Conservation (phyloP, 805 yeast genomes). For the Babjeviella inositovora region DNA sequence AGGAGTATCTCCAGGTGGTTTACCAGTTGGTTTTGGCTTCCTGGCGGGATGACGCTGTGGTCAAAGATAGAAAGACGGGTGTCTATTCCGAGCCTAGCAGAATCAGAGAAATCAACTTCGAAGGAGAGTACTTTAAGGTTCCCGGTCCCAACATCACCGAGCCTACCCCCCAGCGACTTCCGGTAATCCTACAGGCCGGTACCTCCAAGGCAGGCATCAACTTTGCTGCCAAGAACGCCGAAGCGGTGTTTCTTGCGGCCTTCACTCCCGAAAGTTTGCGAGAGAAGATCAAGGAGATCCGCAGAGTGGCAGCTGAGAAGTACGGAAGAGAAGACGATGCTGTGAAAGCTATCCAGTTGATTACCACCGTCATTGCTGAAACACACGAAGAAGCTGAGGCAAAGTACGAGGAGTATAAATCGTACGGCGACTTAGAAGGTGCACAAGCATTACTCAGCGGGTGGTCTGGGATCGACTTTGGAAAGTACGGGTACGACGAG, state of each 20-base stretch:
- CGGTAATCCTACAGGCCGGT: conserved; percentile 27
- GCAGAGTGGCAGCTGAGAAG: conserved; percentile 12
- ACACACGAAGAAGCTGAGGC: conserved; percentile 22
- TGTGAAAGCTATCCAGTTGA: conserved; percentile 18
- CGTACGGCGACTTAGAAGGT: conserved; percentile 20
- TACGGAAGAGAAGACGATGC: conserved; percentile 16
- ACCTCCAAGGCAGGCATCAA: conserved; percentile 20
- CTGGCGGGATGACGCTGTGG: conserved; percentile 14
- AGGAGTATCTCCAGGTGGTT: conserved; percentile 10
- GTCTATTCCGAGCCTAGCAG: conserved; percentile 19
- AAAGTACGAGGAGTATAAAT: conserved; percentile 14
- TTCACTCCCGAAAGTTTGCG: conserved; percentile 12
- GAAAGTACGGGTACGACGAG: conserved; percentile 12
- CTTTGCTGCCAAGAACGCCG: conserved; percentile 25
- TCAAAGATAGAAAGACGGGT: conserved; percentile 9
- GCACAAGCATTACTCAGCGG: conserved; percentile 20
- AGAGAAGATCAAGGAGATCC: conserved; percentile 12
- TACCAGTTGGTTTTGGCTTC: conserved; percentile 11
- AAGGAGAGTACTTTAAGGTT: conserved; percentile 21
- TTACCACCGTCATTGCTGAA: conserved; percentile 17
- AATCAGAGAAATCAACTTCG: conserved; percentile 20
- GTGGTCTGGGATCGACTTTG: conserved; percentile 23
- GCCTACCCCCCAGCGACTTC: conserved; percentile 25
- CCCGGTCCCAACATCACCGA: conserved; percentile 24
- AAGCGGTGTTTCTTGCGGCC: conserved; percentile 19